Percentiles rank a stretch among this genome's conserved stretches.
Evolutionary conservation across 176 grass and related monocot species (phyloP).

Genomic region (Poa annua): DNA sequence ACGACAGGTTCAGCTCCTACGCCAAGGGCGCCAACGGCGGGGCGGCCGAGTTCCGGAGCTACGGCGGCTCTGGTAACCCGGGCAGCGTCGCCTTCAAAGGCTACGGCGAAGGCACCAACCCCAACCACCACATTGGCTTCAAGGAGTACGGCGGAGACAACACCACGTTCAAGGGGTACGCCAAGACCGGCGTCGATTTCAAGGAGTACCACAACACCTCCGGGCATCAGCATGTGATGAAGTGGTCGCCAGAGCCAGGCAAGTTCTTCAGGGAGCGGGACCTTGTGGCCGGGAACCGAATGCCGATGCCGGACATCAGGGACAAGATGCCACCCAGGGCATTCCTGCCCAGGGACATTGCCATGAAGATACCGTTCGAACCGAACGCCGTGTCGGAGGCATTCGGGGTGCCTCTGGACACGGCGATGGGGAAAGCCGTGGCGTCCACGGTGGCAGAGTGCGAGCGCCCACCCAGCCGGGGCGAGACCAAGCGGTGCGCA

Average conservation of each 20-base stretch:
- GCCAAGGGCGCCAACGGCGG: conserved; percentile 72
- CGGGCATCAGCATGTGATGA: conserved; percentile 38
- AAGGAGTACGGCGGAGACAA: conserved; percentile 58
- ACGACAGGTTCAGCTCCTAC: conserved; percentile 72
- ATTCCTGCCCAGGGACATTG: conserved; percentile 67
- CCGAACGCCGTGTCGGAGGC: conserved; percentile 43
- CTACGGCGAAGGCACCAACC: conserved; percentile 70
- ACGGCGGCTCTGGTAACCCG: conserved; percentile 61
- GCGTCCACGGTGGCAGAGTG: conserved; percentile 67
- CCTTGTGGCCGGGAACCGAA: conserved; percentile 56
- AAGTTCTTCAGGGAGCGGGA: conserved; percentile 79
- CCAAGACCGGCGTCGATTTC: conserved; percentile 62
- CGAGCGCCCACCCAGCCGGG: conserved; percentile 52
- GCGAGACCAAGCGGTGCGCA: conserved; percentile 75
- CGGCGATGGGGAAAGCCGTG: conserved; percentile 74
- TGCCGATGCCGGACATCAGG: conserved; percentile 83
- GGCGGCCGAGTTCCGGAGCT: conserved; percentile 63
- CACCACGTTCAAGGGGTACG: conserved; percentile 64
- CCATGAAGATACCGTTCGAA: conserved; percentile 57
- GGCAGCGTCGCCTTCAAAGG: conserved; percentile 61
- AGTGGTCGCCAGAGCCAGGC: conserved; percentile 73
- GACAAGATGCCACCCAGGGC: conserved; percentile 72
- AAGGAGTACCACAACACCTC: conserved; percentile 69
- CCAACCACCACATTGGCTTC: conserved; percentile 73
- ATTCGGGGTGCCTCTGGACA: conserved; percentile 52